Conservation (phyloP, 345 rosid species). For the Atalantia buxifolia region DNA sequence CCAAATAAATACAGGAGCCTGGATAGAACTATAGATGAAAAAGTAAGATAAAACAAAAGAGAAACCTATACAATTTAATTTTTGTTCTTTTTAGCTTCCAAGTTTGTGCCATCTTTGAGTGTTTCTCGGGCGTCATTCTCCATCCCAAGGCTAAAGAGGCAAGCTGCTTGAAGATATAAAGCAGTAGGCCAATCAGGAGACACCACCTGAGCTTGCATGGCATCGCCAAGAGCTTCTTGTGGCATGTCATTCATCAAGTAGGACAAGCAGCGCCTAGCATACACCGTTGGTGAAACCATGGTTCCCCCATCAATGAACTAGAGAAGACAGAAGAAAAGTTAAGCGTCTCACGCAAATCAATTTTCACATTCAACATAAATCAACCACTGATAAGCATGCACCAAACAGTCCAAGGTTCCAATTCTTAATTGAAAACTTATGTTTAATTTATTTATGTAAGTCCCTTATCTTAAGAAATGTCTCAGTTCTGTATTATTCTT, state of each 20-base stretch:
- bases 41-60: slow-evolving; percentile 1
- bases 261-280: slow-evolving; percentile 80
- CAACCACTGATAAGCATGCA: background rate
- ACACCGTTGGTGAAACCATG: slow-evolving; percentile 85
- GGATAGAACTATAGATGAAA: background rate
- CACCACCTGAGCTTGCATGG: slow-evolving; percentile 77
- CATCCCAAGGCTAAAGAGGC: slow-evolving; percentile 84
- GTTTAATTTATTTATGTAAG: too few species aligned
- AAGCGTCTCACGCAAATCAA: background rate
- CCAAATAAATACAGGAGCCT: slow-evolving; percentile 14
- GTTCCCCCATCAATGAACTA: slow-evolving; percentile 89
- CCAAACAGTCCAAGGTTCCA: background rate
- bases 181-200: slow-evolving; percentile 88
- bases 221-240: slow-evolving; percentile 83
- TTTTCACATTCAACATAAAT: background rate
- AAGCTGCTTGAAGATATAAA: slow-evolving; percentile 81
- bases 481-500: background rate
- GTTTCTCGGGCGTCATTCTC: slow-evolving; percentile 82
- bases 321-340: background rate
- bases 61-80: slow-evolving; percentile 39
- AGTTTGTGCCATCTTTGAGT: slow-evolving; percentile 69
- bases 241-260: slow-evolving; percentile 72
- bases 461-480: background rate
- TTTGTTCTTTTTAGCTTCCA: slow-evolving; percentile 61
- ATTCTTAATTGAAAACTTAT: too few species aligned